A percentile compares a stretch with the other conserved stretches of the same genome.
phyloP scores from a whole-genome alignment of 768 basidiomycete genomes.

The Symmetrospora coprosmae region DNA sequence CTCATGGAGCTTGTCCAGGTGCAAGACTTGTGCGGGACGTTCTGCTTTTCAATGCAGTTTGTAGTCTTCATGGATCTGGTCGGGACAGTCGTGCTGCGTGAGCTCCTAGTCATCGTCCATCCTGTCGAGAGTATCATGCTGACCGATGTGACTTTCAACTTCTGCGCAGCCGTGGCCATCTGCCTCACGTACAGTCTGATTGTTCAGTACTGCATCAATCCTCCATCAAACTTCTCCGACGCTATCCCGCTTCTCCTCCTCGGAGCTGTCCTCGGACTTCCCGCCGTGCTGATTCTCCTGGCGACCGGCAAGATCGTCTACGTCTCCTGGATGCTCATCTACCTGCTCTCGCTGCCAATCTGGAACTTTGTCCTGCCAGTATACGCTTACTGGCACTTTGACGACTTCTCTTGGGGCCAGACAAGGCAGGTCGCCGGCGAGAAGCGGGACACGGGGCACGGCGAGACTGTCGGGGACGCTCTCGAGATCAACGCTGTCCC shows the following conservation, averaged over 20 bases:
- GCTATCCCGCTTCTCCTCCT: constrained; percentile 87
- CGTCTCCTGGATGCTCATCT: constrained; percentile 95
- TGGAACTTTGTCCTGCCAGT: constrained; percentile 55
- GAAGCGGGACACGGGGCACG: constrained; percentile 62
- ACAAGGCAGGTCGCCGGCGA: constrained; percentile 97
- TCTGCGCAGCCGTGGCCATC: constrained; percentile 87
- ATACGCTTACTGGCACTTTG: constrained; percentile 98
- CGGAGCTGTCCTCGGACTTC: constrained; percentile 78
- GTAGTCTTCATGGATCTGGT: constrained; percentile 57
- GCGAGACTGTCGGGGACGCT: constrained; percentile 46
- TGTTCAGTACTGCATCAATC: constrained; percentile 57
- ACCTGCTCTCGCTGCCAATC: constrained; percentile 76
- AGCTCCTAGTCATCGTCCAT: not conserved
- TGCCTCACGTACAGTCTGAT: constrained; percentile 75
- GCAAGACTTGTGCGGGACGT: constrained; percentile 91
- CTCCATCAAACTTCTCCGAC: constrained; percentile 72
- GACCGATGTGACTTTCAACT: constrained; percentile 38
- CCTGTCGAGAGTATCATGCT: constrained; percentile 6
- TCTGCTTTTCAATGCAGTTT: constrained; percentile 99
- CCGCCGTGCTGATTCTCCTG: constrained; percentile 78
- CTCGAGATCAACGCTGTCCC: constrained; percentile 56
- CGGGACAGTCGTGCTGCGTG: constrained; percentile 34
- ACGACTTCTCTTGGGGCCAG: constrained; percentile 99
- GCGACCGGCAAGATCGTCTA: constrained; percentile 91
- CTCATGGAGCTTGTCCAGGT: constrained; percentile 97